These are phyloP conservation scores for Solanum chaucha DNA, from an alignment of 257 asterid genomes.

Conservation along the genomic window DNA sequence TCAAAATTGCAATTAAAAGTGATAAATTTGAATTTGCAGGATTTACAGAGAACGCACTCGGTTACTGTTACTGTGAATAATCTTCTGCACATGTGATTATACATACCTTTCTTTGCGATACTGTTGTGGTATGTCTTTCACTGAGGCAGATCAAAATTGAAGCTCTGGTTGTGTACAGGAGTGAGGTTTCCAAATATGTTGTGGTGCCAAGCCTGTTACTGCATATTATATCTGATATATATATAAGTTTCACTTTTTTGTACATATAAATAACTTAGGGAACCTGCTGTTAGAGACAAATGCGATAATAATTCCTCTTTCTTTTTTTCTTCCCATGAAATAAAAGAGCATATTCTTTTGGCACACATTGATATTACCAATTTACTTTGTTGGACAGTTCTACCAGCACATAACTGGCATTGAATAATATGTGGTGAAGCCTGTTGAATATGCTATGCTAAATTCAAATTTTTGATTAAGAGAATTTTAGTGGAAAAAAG, in stretches of 20 bases:
- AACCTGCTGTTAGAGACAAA: neutral
- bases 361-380: neutral
- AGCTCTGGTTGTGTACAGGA: neutral
- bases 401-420: neutral
- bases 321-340: neutral
- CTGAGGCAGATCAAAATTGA: neutral
- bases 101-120: neutral
- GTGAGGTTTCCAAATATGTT: neutral
- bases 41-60: slow-evolving; percentile 62
- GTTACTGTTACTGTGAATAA: slow-evolving; percentile 60
- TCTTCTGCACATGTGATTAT: slow-evolving; percentile 49
- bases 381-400: neutral
- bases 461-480: neutral
- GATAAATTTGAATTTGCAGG: slow-evolving; percentile 33
- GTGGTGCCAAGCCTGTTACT: neutral
- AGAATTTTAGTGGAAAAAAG: neutral
- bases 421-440: neutral
- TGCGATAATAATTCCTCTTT: neutral
- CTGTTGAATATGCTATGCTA: neutral
- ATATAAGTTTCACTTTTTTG: neutral
- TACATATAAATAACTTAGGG: neutral
- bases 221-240: neutral
- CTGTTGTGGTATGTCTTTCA: neutral
- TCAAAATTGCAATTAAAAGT: neutral
- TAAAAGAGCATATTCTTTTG: neutral